Conservation (phyloP, 805 yeast genomes). For the Candida boleticola region DNA sequence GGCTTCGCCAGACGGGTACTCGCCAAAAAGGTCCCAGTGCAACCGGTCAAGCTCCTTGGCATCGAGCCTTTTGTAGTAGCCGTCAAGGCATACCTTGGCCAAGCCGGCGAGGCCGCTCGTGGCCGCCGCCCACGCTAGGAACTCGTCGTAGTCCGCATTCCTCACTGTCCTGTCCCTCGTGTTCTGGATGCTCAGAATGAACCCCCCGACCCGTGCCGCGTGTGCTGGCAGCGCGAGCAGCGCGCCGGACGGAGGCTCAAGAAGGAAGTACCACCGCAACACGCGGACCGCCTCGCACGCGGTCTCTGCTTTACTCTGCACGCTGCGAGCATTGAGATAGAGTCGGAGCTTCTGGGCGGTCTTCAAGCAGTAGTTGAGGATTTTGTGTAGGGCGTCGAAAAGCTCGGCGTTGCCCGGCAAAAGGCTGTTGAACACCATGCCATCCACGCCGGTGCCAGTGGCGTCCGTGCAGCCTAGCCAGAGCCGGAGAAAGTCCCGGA, state of each 20-base stretch:
- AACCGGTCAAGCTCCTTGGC: no score
- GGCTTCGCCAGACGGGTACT: neutral
- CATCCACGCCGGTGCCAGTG: neutral
- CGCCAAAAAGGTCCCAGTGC: neutral
- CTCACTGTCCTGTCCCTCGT: neutral
- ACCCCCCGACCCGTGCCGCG: neutral
- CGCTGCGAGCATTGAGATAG: neutral
- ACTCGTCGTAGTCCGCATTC: slow-evolving; percentile 3
- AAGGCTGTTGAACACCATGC: slow-evolving; percentile 23
- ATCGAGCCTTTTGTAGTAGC: neutral
- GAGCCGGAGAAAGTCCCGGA: slow-evolving; percentile 1
- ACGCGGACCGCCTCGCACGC: neutral
- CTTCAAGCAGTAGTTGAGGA: neutral
- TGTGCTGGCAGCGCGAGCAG: neutral
- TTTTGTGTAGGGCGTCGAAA: slow-evolving; percentile 15
- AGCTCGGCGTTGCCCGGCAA: slow-evolving; percentile 26
- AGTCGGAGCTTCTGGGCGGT: slow-evolving; percentile 7
- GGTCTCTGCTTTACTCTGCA: neutral
- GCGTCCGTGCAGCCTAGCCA: slow-evolving; percentile 19
- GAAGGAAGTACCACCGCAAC: neutral
- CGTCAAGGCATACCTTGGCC: neutral
- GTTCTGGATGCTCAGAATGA: slow-evolving; percentile 1
- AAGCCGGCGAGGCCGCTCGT: neutral
- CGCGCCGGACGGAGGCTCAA: no score
- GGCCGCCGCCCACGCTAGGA: neutral